phyloP scores from a whole-genome alignment of 139 green algal genomes.

The Trebouxia sp. region DNA sequence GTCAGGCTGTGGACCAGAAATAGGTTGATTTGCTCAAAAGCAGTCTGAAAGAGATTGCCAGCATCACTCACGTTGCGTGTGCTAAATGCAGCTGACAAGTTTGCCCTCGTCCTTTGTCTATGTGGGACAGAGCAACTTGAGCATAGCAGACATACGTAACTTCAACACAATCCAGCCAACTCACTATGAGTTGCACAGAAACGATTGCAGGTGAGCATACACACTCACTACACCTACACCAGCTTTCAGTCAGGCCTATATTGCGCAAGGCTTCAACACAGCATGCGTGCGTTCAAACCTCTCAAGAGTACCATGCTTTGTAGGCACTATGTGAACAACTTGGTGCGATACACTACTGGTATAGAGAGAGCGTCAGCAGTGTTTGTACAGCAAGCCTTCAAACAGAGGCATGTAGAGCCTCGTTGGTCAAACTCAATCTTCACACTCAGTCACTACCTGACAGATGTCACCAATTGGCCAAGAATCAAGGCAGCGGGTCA shows the following conservation, averaged over 20 bases:
- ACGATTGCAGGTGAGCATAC: constrained; percentile 33
- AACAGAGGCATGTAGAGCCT: neutral
- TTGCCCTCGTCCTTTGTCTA: constrained; percentile 28
- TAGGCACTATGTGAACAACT: constrained; percentile 39
- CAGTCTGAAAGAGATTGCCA: too few relatives aligned
- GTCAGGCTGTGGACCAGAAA: neutral
- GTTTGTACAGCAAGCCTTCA: constrained; percentile 4
- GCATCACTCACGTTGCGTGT: neutral
- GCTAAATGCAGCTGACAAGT: constrained; percentile 33
- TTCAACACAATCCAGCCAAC: constrained; percentile 34
- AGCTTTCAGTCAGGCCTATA: too few relatives aligned
- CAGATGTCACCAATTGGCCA: constrained; percentile 32
- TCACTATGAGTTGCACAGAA: constrained; percentile 32
- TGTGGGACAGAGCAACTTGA: constrained; percentile 28
- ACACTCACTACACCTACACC: too few relatives aligned
- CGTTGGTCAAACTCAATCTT: constrained; percentile 29
- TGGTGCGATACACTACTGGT: constrained; percentile 30
- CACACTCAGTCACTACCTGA: constrained; percentile 17
- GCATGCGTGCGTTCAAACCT: too few relatives aligned
- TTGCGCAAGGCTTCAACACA: too few relatives aligned
- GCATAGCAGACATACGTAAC: constrained; percentile 31
- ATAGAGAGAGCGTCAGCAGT: constrained; percentile 8
- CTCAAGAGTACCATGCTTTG: too few relatives aligned
- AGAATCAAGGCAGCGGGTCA: constrained; percentile 17
- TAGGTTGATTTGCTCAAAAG: too few relatives aligned